phyloP scores from a whole-genome alignment of 768 basidiomycete species.

The Sutorius australiensis region DNA sequence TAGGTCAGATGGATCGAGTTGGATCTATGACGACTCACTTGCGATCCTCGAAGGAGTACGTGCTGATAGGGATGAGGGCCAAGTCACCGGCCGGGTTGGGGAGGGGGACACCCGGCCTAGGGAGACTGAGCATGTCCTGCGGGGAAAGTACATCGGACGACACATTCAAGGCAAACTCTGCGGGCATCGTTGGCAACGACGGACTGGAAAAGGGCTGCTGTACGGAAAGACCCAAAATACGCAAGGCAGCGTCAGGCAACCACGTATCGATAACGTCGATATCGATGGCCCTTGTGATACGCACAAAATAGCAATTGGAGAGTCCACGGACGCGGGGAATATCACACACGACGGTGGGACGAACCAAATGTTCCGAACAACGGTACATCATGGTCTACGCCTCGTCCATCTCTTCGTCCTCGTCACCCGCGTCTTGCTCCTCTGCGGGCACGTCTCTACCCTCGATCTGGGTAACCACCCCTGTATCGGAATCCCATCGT shows the following conservation, averaged over 20 bases:
- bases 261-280: conserved; percentile 35
- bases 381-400: conserved; percentile 27
- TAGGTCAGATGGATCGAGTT: neutral
- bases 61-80: conserved; percentile 59
- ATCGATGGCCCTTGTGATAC: neutral
- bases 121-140: conserved; percentile 63
- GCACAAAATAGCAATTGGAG: conserved; percentile 1
- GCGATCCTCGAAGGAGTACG: conserved; percentile 69
- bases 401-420: conserved; percentile 51
- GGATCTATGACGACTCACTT: conserved; percentile 45
- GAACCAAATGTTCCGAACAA: neutral
- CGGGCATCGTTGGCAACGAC: conserved; percentile 26
- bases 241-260: conserved; percentile 38
- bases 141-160: conserved; percentile 64
- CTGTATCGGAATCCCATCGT: conserved; percentile 68
- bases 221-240: conserved; percentile 51
- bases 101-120: conserved; percentile 61
- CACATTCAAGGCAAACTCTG: conserved; percentile 57
- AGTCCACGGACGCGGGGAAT: neutral
- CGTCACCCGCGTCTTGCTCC: conserved; percentile 34
- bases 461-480: conserved; percentile 59
- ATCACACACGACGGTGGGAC: neutral
- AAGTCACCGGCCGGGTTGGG: conserved; percentile 69
- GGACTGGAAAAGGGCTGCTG: conserved; percentile 44
- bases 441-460: conserved; percentile 37